Percentiles rank a stretch among this genome's conserved stretches.
Evolutionary conservation across 179 eudicot genomes (phyloP).

Genomic region (Sideroxylon spinosum): DNA sequence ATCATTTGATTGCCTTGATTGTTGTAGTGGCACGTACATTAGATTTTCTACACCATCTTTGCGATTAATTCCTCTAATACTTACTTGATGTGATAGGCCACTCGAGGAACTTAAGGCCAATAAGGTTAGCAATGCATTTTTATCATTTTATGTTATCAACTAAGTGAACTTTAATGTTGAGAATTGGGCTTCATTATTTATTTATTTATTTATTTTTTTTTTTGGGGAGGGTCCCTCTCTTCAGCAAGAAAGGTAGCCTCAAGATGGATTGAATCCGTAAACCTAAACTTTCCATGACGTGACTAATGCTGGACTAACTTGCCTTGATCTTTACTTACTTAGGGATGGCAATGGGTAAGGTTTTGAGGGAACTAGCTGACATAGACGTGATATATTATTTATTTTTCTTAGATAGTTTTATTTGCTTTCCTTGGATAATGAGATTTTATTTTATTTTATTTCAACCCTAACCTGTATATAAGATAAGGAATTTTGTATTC

Average conservation of each 20-base stretch:
- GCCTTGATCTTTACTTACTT: neutral
- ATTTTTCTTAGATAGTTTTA: no score
- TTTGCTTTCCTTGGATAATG: no score
- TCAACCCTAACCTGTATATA: no score
- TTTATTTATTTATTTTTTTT: no score
- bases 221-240: no score
- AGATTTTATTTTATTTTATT: no score
- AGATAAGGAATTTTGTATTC: no score
- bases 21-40: neutral
- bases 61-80: neutral
- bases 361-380: no score
- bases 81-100: slow-evolving; percentile 23
- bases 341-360: no score
- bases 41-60: neutral
- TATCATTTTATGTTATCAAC: neutral
- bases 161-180: neutral
- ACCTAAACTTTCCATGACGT: neutral
- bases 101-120: slow-evolving; percentile 21
- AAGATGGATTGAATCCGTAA: neutral
- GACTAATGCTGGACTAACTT: slow-evolving; percentile 8
- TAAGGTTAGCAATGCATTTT: slow-evolving; percentile 30
- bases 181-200: neutral
- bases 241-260: neutral
- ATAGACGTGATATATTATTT: no score
- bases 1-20: neutral